A percentile compares a stretch with the other conserved stretches of the same genome.
Evolutionary conservation across 192 early-diverging fungal genomes (phyloP).

Genomic region (Coemansia sp.): DNA sequence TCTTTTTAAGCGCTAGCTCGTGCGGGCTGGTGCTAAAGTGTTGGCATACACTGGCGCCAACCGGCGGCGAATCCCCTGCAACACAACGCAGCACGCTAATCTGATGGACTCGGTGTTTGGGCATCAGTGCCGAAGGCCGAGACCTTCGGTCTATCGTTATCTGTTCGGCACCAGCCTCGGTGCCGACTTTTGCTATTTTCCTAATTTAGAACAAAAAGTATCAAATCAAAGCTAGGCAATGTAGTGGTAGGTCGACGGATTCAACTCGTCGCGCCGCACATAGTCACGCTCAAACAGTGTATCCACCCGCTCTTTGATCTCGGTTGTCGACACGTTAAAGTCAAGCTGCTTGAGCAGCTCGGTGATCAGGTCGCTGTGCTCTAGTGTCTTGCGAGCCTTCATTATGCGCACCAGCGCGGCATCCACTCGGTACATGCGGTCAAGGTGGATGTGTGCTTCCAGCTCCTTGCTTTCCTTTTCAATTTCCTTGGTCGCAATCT

Average conservation of each 20-base stretch:
- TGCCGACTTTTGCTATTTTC: not conserved
- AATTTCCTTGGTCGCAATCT: slow-evolving; percentile 83
- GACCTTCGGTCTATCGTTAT: slow-evolving; percentile 2
- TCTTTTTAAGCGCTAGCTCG: not conserved
- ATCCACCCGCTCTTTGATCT: slow-evolving; percentile 97
- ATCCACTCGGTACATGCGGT: slow-evolving; percentile 93
- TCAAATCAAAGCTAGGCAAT: slow-evolving; percentile 55
- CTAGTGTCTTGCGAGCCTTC: slow-evolving; percentile 89
- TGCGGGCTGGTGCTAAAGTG: too few relatives aligned
- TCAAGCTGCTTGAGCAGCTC: slow-evolving; percentile 87
- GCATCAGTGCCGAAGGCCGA: not conserved
- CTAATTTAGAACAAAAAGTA: too few relatives aligned
- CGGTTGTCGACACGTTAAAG: slow-evolving; percentile 80
- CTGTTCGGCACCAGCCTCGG: slow-evolving; percentile 1
- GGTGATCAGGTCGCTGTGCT: slow-evolving; percentile 76
- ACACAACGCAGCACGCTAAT: not conserved
- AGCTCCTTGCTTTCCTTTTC: slow-evolving; percentile 88
- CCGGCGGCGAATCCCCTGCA: too few relatives aligned
- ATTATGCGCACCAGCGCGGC: slow-evolving; percentile 97
- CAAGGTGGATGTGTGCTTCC: slow-evolving; percentile 91
- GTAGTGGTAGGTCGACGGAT: slow-evolving; percentile 82
- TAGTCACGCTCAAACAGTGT: slow-evolving; percentile 92
- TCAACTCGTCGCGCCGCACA: slow-evolving; percentile 81
- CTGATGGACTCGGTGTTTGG: not conserved
- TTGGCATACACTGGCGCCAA: too few relatives aligned